Conservation (phyloP, 495 filamentous ascomycete genomes). For the Aspergillus sclerotiicarbonarius region DNA sequence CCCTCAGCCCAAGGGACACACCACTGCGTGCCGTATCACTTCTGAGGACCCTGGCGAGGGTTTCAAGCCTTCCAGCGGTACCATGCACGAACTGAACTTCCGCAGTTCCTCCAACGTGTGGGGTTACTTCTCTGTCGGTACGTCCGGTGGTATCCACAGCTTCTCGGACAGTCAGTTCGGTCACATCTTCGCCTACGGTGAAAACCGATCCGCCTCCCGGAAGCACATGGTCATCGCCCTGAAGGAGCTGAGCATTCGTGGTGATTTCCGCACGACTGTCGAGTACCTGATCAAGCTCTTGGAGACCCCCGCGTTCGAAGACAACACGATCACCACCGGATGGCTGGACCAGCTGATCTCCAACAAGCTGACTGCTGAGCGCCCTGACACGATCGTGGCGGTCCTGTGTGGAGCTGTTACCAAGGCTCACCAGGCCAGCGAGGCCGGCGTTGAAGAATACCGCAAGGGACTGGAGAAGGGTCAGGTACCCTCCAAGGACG, state of each 20-base stretch:
- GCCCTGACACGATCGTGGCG: conserved; percentile 86
- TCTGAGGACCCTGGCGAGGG: conserved; percentile 99
- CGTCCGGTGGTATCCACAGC: conserved; percentile 93
- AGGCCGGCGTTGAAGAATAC: conserved; percentile 84
- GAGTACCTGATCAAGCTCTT: conserved; percentile 99
- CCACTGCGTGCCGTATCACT: conserved; percentile 97
- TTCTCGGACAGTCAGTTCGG: conserved; percentile 99
- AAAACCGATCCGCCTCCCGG: conserved; percentile 89
- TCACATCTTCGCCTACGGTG: conserved; percentile 98
- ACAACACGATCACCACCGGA: conserved; percentile 98
- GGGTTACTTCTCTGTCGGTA: conserved; percentile 99
- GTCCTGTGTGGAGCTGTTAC: conserved; percentile 92
- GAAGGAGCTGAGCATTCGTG: conserved; percentile 98
- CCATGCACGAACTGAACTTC: conserved; percentile 99
- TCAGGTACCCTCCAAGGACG: conserved; percentile 93
- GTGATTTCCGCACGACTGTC: conserved; percentile 97
- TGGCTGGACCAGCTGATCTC: conserved; percentile 99
- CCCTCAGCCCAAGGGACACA: conserved; percentile 92
- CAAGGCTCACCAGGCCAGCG: conserved; percentile 91
- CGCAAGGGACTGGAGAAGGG: conserved; percentile 88
- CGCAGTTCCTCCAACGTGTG: conserved; percentile 97
- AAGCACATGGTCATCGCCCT: conserved; percentile 99
- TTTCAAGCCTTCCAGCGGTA: conserved; percentile 98
- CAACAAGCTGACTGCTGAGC: conserved; percentile 94
- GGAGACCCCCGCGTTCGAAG: conserved; percentile 97